These are phyloP conservation scores for Aspergillus neoniger DNA, from an alignment of 2,329 filamentous ascomycete genomes.

Conservation along the genomic window DNA sequence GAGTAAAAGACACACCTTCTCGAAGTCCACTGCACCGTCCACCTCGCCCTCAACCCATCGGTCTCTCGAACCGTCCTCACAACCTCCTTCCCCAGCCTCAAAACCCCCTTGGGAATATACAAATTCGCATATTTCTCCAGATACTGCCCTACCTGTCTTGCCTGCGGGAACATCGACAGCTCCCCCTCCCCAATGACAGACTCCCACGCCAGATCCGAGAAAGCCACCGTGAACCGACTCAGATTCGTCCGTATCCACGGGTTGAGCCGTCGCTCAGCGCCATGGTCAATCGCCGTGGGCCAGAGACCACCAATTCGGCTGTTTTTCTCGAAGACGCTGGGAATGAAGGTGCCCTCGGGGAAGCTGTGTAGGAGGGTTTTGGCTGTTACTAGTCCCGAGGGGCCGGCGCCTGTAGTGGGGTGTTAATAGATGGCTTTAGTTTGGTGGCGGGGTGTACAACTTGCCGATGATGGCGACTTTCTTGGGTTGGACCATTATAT, in stretches of 20 bases:
- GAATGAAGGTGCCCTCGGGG: slow-evolving; percentile 58
- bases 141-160: slow-evolving; percentile 76
- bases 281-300: slow-evolving; percentile 34
- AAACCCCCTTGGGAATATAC: slow-evolving; percentile 54
- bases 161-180: slow-evolving; percentile 68
- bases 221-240: slow-evolving; percentile 69
- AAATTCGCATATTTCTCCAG: slow-evolving; percentile 63
- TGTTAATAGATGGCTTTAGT: not conserved
- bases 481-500: slow-evolving; percentile 36
- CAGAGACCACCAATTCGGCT: slow-evolving; percentile 74
- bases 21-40: not conserved
- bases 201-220: slow-evolving; percentile 69
- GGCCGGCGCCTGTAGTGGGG: slow-evolving; percentile 61
- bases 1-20: slow-evolving; percentile 18
- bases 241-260: slow-evolving; percentile 64
- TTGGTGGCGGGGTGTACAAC: slow-evolving; percentile 9
- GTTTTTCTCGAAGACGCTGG: slow-evolving; percentile 70
- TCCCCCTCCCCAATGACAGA: slow-evolving; percentile 42
- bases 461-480: slow-evolving; percentile 57
- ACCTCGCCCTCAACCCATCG: slow-evolving; percentile 43
- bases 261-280: slow-evolving; percentile 51
- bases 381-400: slow-evolving; percentile 68
- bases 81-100: slow-evolving; percentile 54
- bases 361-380: slow-evolving; percentile 70
- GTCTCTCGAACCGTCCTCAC: slow-evolving; percentile 30